Evolutionary conservation across 2,329 filamentous ascomycete genomes (phyloP), one percentile per base, ranked within the genome.

Genomic region (Aureobasidium vineae): DNA sequence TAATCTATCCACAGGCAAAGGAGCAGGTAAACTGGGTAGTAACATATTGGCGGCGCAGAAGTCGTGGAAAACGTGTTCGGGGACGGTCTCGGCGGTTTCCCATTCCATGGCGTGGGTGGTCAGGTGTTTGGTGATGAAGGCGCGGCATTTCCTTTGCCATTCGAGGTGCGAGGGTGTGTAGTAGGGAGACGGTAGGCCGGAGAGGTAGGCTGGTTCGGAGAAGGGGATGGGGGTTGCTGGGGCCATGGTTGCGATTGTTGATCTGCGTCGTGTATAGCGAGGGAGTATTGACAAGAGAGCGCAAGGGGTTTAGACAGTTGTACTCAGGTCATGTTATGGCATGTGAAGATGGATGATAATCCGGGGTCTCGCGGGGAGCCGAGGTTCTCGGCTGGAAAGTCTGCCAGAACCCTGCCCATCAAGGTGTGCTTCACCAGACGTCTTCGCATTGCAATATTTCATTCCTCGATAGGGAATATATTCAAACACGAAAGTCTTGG

Each of bases 131-230:
- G 84, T 81, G 53, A 90, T 80, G 74, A 91, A 91, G 6, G 81
- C 83, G 41, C 88, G 86, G 73, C 87, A 88, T 69, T 84, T 85
- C 74, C 86, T 85, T 74, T 92, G 89, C 81, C 87, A 91, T 73
- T 78, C 79, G 16, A 81, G 79, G 74, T 92, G 89, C 4, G 86
- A 85, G 3, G 84, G 80, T 28, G 84, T 87, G 79, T 90, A 90
- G 79, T 91, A 90, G 15, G 89, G 86, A 0, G 87, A 90, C 0
- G 89, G 90, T 2, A 91, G 80, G 63, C 88, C 88, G 71, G 81
- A 81, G 54, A 92, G 82, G 78, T 88, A 92, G 1, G 89, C 84
- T 1, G 90, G 90, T 71, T 92, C 90, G 5, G 88, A 87, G 78
- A 92, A 90, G 60, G 90, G 90, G 31, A 90, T 75, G 4, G 80